phyloP scores from a whole-genome alignment of 1,284 basidiomycete genomes.

The Rhodotorula sp. region DNA sequence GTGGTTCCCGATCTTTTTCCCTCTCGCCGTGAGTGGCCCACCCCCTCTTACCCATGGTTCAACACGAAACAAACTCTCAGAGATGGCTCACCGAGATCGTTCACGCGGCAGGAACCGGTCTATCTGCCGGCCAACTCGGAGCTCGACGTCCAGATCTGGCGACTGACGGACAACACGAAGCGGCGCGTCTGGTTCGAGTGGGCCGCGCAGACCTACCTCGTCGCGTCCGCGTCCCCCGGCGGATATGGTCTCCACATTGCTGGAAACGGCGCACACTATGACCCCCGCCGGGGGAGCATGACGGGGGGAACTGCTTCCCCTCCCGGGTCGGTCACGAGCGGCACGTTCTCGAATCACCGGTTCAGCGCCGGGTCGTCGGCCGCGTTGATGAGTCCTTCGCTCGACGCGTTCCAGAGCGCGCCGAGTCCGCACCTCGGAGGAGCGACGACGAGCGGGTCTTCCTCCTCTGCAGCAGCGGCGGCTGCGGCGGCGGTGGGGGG shows the following conservation, averaged over 20 bases:
- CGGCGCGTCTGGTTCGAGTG: slow-evolving; percentile 98
- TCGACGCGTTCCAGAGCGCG: slow-evolving; percentile 35
- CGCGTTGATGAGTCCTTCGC: slow-evolving; percentile 1
- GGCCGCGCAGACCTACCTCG: slow-evolving; percentile 87
- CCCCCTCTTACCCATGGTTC: too few relatives aligned
- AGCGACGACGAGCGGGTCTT: slow-evolving; percentile 13
- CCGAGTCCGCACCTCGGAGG: slow-evolving; percentile 34
- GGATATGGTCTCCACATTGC: too few relatives aligned
- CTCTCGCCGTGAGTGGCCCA: slow-evolving; percentile 60
- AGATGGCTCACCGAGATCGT: background rate
- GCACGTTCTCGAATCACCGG: slow-evolving; percentile 16
- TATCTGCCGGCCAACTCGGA: slow-evolving; percentile 91
- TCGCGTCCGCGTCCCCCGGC: slow-evolving; percentile 46
- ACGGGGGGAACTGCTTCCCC: slow-evolving; percentile 2
- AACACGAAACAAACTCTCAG: too few relatives aligned
- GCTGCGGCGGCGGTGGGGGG: background rate
- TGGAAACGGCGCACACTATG: background rate
- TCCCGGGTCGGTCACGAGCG: slow-evolving; percentile 19
- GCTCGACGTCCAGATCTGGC: slow-evolving; percentile 90
- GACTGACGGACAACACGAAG: slow-evolving; percentile 68
- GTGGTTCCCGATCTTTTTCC: slow-evolving; percentile 99
- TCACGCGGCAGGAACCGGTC: slow-evolving; percentile 69
- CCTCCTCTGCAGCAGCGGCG: background rate
- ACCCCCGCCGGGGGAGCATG: background rate
- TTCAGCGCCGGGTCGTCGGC: slow-evolving; percentile 8